These are phyloP conservation scores for Cyberlindnera saturnus DNA, from an alignment of 805 yeast genomes.

Conservation along the genomic window DNA sequence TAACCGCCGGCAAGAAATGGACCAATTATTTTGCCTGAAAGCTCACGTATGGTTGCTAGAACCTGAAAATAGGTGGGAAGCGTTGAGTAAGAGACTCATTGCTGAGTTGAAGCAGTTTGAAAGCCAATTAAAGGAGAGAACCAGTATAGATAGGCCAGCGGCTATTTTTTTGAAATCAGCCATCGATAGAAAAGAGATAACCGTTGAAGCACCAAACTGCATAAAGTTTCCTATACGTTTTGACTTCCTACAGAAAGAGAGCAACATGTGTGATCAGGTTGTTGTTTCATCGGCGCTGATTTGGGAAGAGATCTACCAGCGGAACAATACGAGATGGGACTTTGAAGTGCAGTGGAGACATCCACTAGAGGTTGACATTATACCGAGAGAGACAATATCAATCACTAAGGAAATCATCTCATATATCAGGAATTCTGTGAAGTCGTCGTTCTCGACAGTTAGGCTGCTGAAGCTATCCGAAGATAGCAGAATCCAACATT, in stretches of 20 bases:
- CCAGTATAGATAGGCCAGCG: slow-evolving; percentile 7
- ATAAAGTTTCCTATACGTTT: not conserved
- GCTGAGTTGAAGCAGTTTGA: not conserved
- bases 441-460: not conserved
- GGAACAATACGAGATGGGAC: not conserved
- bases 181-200: not conserved
- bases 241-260: not conserved
- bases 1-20: too few relatives aligned
- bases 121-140: slow-evolving; percentile 4
- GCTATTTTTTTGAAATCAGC: slow-evolving; percentile 7
- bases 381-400: slow-evolving; percentile 12
- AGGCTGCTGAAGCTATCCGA: not conserved
- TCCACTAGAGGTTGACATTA: not conserved
- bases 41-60: too few relatives aligned
- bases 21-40: too few relatives aligned
- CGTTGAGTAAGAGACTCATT: too few relatives aligned
- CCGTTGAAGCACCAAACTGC: not conserved
- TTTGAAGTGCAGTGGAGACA: not conserved
- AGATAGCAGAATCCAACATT: too few relatives aligned
- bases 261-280: too few relatives aligned
- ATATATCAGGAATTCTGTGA: slow-evolving; percentile 7
- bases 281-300: too few relatives aligned
- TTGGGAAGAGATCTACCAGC: not conserved
- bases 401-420: slow-evolving; percentile 9
- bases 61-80: too few relatives aligned